phyloP scores from a whole-genome alignment of 2,329 filamentous ascomycete genomes.

The Colletotrichum godetiae region DNA sequence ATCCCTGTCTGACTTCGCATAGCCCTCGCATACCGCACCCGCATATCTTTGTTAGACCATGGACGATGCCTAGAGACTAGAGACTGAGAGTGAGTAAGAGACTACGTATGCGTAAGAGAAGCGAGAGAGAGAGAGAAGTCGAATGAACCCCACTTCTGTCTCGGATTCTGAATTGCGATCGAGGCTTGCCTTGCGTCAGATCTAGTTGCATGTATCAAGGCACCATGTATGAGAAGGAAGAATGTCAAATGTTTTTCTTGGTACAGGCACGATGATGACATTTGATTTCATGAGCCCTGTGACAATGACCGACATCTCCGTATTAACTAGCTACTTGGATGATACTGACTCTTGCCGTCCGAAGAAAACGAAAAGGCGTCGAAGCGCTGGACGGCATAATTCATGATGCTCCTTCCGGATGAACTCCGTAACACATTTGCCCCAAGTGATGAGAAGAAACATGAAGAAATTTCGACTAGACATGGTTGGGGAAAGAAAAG shows the following conservation, averaged over 20 bases:
- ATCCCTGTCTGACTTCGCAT: background rate
- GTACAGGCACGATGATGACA: conserved; percentile 7
- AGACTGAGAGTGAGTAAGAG: too few relatives aligned
- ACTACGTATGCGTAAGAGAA: background rate
- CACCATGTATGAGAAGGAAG: background rate
- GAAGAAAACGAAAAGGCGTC: background rate
- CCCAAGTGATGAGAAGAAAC: background rate
- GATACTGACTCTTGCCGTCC: conserved; percentile 5
- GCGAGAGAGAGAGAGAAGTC: background rate
- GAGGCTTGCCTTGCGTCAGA: background rate
- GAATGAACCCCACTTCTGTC: background rate
- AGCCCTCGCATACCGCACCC: background rate
- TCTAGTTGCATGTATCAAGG: too few relatives aligned
- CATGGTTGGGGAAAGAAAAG: background rate
- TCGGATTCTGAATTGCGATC: background rate
- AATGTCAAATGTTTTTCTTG: background rate
- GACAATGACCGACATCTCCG: too few relatives aligned
- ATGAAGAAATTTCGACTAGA: background rate
- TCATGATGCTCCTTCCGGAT: conserved; percentile 15
- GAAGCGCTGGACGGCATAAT: conserved; percentile 1
- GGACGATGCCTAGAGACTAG: background rate
- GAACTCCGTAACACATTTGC: conserved; percentile 1
- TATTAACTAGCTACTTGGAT: too few relatives aligned
- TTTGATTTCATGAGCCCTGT: background rate
- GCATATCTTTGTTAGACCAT: background rate